Percentiles rank a stretch among this genome's conserved stretches.
phyloP scores from a whole-genome alignment of 2,329 filamentous ascomycete species.

The Gliomastix tumulicola region DNA sequence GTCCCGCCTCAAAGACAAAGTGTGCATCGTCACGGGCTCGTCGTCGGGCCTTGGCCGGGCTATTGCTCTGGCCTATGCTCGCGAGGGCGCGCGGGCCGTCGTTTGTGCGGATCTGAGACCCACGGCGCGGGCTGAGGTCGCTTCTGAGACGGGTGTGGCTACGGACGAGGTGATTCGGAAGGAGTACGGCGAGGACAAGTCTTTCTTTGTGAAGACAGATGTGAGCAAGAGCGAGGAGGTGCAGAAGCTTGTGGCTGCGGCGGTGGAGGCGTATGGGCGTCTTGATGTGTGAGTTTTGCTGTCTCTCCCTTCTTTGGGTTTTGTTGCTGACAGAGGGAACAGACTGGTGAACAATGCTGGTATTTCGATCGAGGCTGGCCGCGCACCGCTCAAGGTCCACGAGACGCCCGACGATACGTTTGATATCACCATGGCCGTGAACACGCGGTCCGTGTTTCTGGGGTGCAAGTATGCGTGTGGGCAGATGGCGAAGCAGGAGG shows the following conservation, averaged over 20 bases:
- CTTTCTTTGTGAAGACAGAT: constrained; percentile 35
- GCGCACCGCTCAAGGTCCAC: constrained; percentile 31
- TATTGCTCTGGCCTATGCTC: constrained; percentile 31
- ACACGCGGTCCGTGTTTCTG: constrained; percentile 27
- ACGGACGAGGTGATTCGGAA: constrained; percentile 30
- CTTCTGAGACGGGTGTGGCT: background rate
- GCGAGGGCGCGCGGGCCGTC: constrained; percentile 30
- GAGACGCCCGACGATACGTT: constrained; percentile 34
- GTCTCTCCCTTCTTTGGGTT: no score
- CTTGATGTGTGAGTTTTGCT: constrained; percentile 35
- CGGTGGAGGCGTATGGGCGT: constrained; percentile 26
- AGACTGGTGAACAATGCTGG: constrained; percentile 32
- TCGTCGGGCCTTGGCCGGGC: constrained; percentile 17
- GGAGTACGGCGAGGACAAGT: constrained; percentile 20
- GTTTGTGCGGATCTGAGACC: constrained; percentile 32
- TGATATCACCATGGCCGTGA: constrained; percentile 31
- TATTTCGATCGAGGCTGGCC: constrained; percentile 24
- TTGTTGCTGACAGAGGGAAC: no score
- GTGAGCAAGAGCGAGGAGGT: constrained; percentile 27
- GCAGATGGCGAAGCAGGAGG: constrained; percentile 43
- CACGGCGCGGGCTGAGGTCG: constrained; percentile 11
- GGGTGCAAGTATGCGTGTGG: constrained; percentile 33
- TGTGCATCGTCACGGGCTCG: constrained; percentile 4
- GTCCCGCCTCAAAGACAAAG: constrained; percentile 1
- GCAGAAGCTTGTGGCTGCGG: constrained; percentile 23